Evolutionary conservation across 331 rosid genomes (phyloP).

Genomic region (Prunus yedoensis): DNA sequence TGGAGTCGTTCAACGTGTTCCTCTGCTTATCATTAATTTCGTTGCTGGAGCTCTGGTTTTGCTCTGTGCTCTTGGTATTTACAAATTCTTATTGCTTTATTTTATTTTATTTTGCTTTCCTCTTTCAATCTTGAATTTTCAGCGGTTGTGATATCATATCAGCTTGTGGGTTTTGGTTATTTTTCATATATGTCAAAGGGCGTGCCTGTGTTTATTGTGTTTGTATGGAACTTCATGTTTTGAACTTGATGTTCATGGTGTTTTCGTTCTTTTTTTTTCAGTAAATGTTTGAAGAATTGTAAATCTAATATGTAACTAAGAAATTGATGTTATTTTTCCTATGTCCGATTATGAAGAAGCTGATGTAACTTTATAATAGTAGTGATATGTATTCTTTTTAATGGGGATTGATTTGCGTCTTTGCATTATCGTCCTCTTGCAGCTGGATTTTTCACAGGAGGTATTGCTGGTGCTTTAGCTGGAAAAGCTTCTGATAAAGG

Average conservation of each 20-base stretch:
- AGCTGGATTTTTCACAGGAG: conserved; percentile 79
- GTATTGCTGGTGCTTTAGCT: conserved; percentile 80
- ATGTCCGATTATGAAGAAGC: too few species aligned
- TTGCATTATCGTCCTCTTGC: conserved; percentile 32
- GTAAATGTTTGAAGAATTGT: background rate
- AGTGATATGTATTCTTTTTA: background rate
- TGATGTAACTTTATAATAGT: too few species aligned
- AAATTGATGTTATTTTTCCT: background rate
- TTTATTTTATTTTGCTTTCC: background rate
- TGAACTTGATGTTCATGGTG: background rate
- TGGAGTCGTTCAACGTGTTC: conserved; percentile 21
- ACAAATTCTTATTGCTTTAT: background rate
- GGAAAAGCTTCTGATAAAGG: conserved; percentile 78
- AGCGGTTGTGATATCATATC: background rate
- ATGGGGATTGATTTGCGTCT: background rate
- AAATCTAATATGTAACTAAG: background rate
- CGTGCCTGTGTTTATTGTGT: background rate
- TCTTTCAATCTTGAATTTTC: background rate
- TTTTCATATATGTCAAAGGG: background rate
- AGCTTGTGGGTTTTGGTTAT: conserved; percentile 16
- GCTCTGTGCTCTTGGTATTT: conserved; percentile 48
- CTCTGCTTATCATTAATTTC: conserved; percentile 18
- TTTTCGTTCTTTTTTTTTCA: background rate
- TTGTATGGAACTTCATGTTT: background rate
- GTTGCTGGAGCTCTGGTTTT: conserved; percentile 27